phyloP scores from a whole-genome alignment of 2,329 filamentous ascomycete species.

The Orbilia oligospora region DNA sequence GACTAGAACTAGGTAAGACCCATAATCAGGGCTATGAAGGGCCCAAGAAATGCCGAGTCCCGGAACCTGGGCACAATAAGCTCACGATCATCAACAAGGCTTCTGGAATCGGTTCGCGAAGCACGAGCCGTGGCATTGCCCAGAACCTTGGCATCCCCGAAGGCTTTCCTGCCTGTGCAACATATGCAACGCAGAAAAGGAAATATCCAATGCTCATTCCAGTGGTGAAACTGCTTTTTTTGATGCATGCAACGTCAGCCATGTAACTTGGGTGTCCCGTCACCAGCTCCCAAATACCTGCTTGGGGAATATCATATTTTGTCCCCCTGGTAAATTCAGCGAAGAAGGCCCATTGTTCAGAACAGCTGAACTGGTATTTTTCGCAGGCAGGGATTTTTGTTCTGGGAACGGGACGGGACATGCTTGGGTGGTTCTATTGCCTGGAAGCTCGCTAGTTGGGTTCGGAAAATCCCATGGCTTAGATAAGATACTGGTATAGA shows the following conservation, averaged over 20 bases:
- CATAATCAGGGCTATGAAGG: constrained; percentile 17
- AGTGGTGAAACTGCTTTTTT: constrained; percentile 23
- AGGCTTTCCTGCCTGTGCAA: constrained; percentile 37
- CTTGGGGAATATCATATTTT: constrained; percentile 3
- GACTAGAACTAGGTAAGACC: not conserved
- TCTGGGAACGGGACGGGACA: constrained; percentile 37
- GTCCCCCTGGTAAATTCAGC: constrained; percentile 2
- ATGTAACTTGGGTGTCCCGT: constrained; percentile 35
- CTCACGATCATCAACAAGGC: constrained; percentile 2
- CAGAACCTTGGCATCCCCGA: not conserved
- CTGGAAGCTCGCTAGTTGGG: constrained; percentile 35
- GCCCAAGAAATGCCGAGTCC: constrained; percentile 29
- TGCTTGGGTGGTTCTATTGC: constrained; percentile 30
- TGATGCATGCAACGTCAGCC: constrained; percentile 51
- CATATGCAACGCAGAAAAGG: constrained; percentile 40
- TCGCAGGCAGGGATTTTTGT: constrained; percentile 7
- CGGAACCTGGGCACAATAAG: constrained; percentile 5
- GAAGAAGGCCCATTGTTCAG: constrained; percentile 3
- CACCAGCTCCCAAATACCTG: constrained; percentile 9
- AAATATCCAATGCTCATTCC: constrained; percentile 35
- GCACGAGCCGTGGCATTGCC: constrained; percentile 17
- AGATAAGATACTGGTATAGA: constrained; percentile 41
- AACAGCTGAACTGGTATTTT: constrained; percentile 24
- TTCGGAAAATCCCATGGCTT: constrained; percentile 39
- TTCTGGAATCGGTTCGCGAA: constrained; percentile 27